Base-by-base conservation (phyloP, 192 early-diverging fungal species). In the Podila verticillata region DNA sequence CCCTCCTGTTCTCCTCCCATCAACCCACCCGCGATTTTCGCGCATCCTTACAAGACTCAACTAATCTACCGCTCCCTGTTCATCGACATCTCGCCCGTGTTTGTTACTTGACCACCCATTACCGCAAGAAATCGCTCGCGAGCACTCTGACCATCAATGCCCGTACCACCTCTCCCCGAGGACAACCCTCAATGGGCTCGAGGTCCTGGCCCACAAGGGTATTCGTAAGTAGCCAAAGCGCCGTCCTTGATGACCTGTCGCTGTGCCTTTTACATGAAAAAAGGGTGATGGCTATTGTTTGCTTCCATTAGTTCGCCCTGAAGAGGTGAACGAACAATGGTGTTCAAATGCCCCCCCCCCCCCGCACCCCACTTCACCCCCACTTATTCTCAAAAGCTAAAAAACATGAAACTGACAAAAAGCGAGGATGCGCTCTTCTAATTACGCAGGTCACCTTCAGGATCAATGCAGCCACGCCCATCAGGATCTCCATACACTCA, bases 401-500 rank as follows among this genome's bases (percentile, higher is more conserved):
- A 44, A 44, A 44, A 44, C 39, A 44, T 44, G 39, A 44, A 44
- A 44, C 39, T 44, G 39, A 44, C 39, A 44, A 44, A 44, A 44
- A 44, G 32, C 12, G 39, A 44, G 39, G 39, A 44, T 44, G 39
- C 39, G 12, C 17, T 44, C 12, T 44, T 8, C 17, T 44, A 13
- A 44, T 44, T 44, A 44, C 39, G 2, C 47, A 80, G 77, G 54
- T 83, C 82, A 8, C 74, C 74, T 26, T 83, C 82, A 58, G 74
- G 74, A 66, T 77, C 82, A 15, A 75, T 77, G 62, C 68, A 69
- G n/a, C 65, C 82, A 70, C 70, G 68, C 70, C 69, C 83, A 34
- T 72, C 75, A 44, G 58, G 70, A 17, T 72, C 82, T 10, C 67
- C 77, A 32, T 84, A 75, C 36, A 32, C 75, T 57, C 77, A 80